phyloP scores from a whole-genome alignment of 345 rosid species.

The Iberis pinnata region DNA sequence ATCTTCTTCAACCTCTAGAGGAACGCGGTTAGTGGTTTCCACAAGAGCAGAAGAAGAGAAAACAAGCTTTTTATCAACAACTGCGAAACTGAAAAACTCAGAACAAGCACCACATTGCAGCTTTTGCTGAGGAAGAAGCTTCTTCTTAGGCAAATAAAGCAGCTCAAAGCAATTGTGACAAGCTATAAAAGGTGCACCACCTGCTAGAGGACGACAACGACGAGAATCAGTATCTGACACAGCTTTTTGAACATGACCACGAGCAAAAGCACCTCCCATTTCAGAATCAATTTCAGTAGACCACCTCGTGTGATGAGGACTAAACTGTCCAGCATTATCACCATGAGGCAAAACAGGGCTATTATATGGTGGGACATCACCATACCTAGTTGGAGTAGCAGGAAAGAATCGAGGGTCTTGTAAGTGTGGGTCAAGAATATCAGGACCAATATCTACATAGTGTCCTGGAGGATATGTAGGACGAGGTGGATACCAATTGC shows the following conservation, averaged over 20 bases:
- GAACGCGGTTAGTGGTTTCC: slow-evolving; percentile 17
- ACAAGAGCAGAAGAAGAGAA: slow-evolving; percentile 27
- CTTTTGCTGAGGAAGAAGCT: slow-evolving; percentile 35
- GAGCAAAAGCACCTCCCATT: slow-evolving; percentile 32
- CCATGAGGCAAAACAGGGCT: slow-evolving; percentile 13
- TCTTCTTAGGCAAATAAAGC: slow-evolving; percentile 45
- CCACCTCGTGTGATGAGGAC: slow-evolving; percentile 28
- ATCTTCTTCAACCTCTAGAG: slow-evolving; percentile 19
- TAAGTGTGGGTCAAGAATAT: slow-evolving; percentile 22
- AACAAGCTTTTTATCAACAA: slow-evolving; percentile 40
- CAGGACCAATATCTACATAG: slow-evolving; percentile 29
- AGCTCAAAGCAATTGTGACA: slow-evolving; percentile 57
- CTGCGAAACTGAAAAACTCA: slow-evolving; percentile 30
- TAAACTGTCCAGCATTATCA: slow-evolving; percentile 9
- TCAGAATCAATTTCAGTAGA: slow-evolving; percentile 32
- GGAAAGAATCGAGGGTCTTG: slow-evolving; percentile 29
- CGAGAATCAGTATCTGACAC: slow-evolving; percentile 28
- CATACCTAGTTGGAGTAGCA: slow-evolving; percentile 19
- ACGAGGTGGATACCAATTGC: slow-evolving; percentile 14
- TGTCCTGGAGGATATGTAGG: slow-evolving; percentile 28
- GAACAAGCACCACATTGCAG: slow-evolving; percentile 60
- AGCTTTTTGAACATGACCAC: slow-evolving; percentile 26
- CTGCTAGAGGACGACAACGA: slow-evolving; percentile 42
- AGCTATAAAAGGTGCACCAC: slow-evolving; percentile 59
- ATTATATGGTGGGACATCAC: slow-evolving; percentile 20